Conservation (phyloP, 2,329 filamentous ascomycete species). For the Pyrenochaeta sp. region DNA sequence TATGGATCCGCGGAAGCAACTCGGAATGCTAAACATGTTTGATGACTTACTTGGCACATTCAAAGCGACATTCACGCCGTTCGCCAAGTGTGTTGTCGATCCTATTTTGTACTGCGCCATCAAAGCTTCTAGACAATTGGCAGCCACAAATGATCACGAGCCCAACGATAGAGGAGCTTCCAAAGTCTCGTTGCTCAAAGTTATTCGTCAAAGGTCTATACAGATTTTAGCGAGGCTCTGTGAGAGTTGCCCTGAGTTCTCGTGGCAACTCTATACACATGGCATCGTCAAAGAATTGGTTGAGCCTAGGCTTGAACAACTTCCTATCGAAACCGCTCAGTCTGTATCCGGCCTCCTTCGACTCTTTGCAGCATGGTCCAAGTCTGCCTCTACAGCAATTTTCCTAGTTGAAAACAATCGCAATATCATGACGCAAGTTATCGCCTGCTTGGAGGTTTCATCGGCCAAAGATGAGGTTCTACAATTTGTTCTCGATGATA, state of each 20-base stretch:
- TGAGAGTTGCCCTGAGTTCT: constrained; percentile 71
- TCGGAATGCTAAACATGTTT: constrained; percentile 91
- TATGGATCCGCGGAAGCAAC: constrained; percentile 77
- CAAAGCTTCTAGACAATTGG: constrained; percentile 61
- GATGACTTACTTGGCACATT: constrained; percentile 86
- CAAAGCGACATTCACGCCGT: constrained; percentile 74
- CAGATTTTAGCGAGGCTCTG: constrained; percentile 85
- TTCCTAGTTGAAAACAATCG: constrained; percentile 72
- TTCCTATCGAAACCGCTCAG: constrained; percentile 86
- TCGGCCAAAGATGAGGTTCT: constrained; percentile 89
- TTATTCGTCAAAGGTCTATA: constrained; percentile 74
- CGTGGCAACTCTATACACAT: constrained; percentile 76
- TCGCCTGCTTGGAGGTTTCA: constrained; percentile 73
- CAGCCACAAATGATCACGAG: constrained; percentile 39
- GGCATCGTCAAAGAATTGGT: constrained; percentile 78
- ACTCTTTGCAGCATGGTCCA: constrained; percentile 82
- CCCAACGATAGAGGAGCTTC: constrained; percentile 36
- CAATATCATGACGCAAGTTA: constrained; percentile 70
- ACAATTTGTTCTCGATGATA: constrained; percentile 75
- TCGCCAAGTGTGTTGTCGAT: constrained; percentile 73
- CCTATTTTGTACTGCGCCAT: constrained; percentile 83
- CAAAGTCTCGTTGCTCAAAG: constrained; percentile 66
- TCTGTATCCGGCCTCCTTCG: constrained; percentile 83
- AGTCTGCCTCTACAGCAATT: constrained; percentile 68
- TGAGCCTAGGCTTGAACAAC: constrained; percentile 76